phyloP scores from a whole-genome alignment of 2,329 filamentous ascomycete genomes.

The Exophiala viscosa region DNA sequence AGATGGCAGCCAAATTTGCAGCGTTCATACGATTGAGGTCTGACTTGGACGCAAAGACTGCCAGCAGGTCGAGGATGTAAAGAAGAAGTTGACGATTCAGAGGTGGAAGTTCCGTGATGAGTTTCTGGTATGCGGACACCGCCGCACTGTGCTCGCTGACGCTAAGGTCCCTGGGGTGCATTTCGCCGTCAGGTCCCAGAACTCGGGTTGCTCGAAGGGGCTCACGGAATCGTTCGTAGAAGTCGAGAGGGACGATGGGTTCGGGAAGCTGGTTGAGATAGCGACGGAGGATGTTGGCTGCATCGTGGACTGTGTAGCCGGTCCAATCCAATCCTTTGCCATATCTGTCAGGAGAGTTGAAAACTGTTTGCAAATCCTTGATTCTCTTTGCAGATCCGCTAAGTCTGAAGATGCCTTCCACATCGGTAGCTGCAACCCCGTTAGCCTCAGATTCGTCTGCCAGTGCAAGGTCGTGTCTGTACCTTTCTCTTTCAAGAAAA shows the following conservation, averaged over 20 bases:
- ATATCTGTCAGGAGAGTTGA: constrained; percentile 92
- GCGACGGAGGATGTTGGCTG: constrained; percentile 88
- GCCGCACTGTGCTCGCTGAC: constrained; percentile 63
- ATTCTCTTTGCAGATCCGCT: constrained; percentile 97
- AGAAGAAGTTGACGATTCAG: constrained; percentile 89
- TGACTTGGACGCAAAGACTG: constrained; percentile 94
- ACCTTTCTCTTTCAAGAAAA: constrained; percentile 98
- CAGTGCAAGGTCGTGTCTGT: constrained; percentile 32
- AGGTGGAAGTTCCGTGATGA: constrained; percentile 90
- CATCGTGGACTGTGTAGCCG: constrained; percentile 97
- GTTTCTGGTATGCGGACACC: constrained; percentile 76
- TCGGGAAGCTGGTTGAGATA: constrained; percentile 96
- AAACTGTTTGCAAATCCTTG: constrained; percentile 87
- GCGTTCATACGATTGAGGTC: constrained; percentile 97
- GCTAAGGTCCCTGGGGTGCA: constrained; percentile 60
- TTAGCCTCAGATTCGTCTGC: constrained; percentile 30
- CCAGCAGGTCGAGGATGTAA: constrained; percentile 91
- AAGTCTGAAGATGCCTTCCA: constrained; percentile 94
- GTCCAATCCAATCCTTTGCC: constrained; percentile 97
- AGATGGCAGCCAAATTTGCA: constrained; percentile 90
- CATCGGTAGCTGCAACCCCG: constrained; percentile 68
- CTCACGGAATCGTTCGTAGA: constrained; percentile 87
- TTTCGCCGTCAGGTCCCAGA: constrained; percentile 65
- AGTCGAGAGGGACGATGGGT: constrained; percentile 88
- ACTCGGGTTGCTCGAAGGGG: constrained; percentile 71